Base-by-base conservation (phyloP, 2,329 filamentous ascomycete species). In the Diaporthe sp. region DNA sequence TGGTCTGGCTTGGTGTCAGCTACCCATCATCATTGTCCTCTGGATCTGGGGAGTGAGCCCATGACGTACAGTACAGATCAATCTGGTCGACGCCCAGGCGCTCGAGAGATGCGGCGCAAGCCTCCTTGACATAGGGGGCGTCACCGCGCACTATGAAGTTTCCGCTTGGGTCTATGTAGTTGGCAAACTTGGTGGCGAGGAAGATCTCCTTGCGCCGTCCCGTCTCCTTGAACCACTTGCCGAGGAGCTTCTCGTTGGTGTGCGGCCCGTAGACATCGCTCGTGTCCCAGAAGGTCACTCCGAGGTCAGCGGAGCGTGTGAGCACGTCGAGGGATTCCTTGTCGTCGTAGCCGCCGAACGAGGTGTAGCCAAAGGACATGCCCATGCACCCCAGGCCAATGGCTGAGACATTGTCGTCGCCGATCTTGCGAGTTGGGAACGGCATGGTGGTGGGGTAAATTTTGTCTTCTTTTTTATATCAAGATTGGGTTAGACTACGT, bases 71-170 rank as follows among this genome's bases (percentile, higher is more conserved):
- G 76, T 88, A 85, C n/a, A 91, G 83, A 78, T 91, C 90, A 76
- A 91, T 88, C 76, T 86, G 86, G 9, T 86, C 82, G 0, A 87
- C 86, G 5, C 86, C 86, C 5, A 91, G 81, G n/a, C 86, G 82
- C 78, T 85, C 79, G 17, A 91, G 81, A 42, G 82, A 85, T 22
- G 78, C 79, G 22, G 80, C 79, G 75, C 81, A 82, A n/a, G 80
- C 79, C 25, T 78, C 68, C 51, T 79, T 79, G 9, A 80, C 81
- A 42, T 82, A 82, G 19, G 78, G 80, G 7, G 79, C 79, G 17
- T 76, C 72, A 42, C 79, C 80, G 55, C 78, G 76, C 57, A 82
- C 72, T 19, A 25, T 34, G 46, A 79, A 74, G 31, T 73, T 73
- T 34, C 62, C 53, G 61, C 75, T 73, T 7, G 65, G 28, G 1